Base-by-base conservation (phyloP, 305 asterid species). In the Salvia sclarea region DNA sequence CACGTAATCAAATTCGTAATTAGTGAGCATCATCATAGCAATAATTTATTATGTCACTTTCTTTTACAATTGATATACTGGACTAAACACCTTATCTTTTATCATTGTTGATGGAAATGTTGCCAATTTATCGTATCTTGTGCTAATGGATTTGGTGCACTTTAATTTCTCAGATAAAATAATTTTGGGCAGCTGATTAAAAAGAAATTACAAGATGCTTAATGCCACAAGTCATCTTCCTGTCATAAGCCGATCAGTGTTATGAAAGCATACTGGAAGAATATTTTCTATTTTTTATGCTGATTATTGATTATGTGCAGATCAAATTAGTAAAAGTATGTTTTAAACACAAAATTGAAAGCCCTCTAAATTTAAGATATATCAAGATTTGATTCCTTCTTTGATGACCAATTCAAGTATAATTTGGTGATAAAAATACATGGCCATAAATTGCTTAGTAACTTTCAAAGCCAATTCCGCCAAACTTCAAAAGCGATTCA, bases 201-300 rank as follows among this genome's bases (percentile, higher is more conserved):
- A 12, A 52, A 11, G 17, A 52, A 33, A 21, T 21, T 20, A 49
- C 44, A 61, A 40, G 37, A 61, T 70, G 69, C 54, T 61, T 49
- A 24, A 49, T 18, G 61, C 9, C 50, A 10, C 5, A 43, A 25
- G 13, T 25, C 13, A 24, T 31, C 25, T 22, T n/a, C 21, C 0
- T 5, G 20, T 21, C 38, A 40, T 61, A 24, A 21, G 2, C 16
- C 9, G 49, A 48, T 44, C 35, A 12, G 35, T 33, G 49, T 31
- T 49, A 7, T 14, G 14, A 2, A 43, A 21, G 66, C 21, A 11
- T 9, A 33, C 9, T 33, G 38, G 38, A 28, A 6, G 38, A 33
- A 33, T 33, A 33, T 33, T 5, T 5, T 33, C 0, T 33, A 33
- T 33, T 7, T 5, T 5, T 7, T 33, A n/a, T n/a, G n/a, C n/a